Percentiles rank a stretch among this genome's conserved stretches.
These are phyloP conservation scores for Ogataea minuta DNA, from an alignment of 805 yeast genomes.

Conservation along the genomic window DNA sequence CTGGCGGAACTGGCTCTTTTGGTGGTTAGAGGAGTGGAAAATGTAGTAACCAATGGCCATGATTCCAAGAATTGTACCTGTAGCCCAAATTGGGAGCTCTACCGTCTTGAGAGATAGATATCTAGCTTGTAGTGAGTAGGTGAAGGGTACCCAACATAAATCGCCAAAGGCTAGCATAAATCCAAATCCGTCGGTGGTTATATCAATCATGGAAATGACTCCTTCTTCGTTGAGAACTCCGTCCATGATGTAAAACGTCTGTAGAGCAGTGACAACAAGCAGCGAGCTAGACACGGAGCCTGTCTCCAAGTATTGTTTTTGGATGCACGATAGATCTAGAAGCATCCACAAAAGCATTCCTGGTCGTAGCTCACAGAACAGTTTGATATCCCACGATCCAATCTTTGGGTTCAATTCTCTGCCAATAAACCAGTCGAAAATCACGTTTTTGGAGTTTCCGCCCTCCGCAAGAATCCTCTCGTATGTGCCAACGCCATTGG, in stretches of 20 bases:
- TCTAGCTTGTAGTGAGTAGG: constrained; percentile 84
- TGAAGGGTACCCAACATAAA: constrained; percentile 86
- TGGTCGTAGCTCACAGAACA: constrained; percentile 92
- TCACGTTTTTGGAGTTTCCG: constrained; percentile 73
- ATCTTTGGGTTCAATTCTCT: constrained; percentile 92
- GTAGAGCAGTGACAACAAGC: constrained; percentile 63
- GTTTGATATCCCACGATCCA: constrained; percentile 81
- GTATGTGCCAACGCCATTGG: constrained; percentile 51
- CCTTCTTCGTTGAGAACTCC: constrained; percentile 93
- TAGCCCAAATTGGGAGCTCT: constrained; percentile 44
- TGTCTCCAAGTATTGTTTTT: constrained; percentile 65
- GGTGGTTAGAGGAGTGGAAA: constrained; percentile 80
- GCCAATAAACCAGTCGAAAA: constrained; percentile 97
- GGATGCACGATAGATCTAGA: constrained; percentile 74
- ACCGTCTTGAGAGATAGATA: constrained; percentile 67
- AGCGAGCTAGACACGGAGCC: constrained; percentile 72
- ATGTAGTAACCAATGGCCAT: constrained; percentile 66
- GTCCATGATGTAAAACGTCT: constrained; percentile 82
- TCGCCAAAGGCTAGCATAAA: constrained; percentile 96
- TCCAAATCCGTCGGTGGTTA: constrained; percentile 95
- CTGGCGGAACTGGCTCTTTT: constrained; percentile 78
- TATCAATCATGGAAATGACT: constrained; percentile 88
- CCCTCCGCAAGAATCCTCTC: constrained; percentile 79
- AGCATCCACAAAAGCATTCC: constrained; percentile 86
- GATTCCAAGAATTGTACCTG: constrained; percentile 42